Evolutionary conservation across 1,284 basidiomycete species (phyloP).

Genomic region (Meira nashicola): DNA sequence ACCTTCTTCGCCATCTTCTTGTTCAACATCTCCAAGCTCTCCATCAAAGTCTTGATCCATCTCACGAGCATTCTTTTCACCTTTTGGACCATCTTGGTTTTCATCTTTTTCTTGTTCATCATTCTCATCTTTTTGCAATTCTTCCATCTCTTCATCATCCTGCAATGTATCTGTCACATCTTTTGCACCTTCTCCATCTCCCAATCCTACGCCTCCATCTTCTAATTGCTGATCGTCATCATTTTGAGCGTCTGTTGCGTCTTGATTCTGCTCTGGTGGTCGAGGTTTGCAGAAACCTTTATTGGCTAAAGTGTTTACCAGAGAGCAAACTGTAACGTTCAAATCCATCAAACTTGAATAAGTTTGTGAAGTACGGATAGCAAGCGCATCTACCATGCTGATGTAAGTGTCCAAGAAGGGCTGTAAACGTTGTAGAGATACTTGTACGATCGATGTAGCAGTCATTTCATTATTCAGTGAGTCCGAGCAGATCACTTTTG

Average conservation of each 20-base stretch:
- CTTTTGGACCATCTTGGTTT: constrained; percentile 39
- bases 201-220: constrained; percentile 50
- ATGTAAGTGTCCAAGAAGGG: constrained; percentile 43
- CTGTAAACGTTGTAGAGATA: constrained; percentile 24
- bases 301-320: constrained; percentile 69
- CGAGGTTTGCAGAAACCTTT: constrained; percentile 72
- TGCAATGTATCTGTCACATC: constrained; percentile 51
- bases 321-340: constrained; percentile 69
- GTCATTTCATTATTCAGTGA: not conserved
- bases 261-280: constrained; percentile 31
- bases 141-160: constrained; percentile 90
- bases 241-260: constrained; percentile 23
- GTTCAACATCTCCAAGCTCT: constrained; percentile 62
- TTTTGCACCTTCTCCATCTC: constrained; percentile 57
- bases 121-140: constrained; percentile 63
- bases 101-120: constrained; percentile 63
- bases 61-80: constrained; percentile 61
- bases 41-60: constrained; percentile 65
- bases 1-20: constrained; percentile 61
- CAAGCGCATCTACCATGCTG: constrained; percentile 55
- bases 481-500: too few relatives aligned
- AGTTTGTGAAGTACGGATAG: constrained; percentile 59
- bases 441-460: constrained; percentile 13
- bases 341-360: constrained; percentile 80
- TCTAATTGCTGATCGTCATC: constrained; percentile 36